A percentile compares a stretch with the other conserved stretches of the same genome.
These are phyloP conservation scores for Aspergillus sergii DNA, from an alignment of 2,329 filamentous ascomycete species.

Conservation along the genomic window DNA sequence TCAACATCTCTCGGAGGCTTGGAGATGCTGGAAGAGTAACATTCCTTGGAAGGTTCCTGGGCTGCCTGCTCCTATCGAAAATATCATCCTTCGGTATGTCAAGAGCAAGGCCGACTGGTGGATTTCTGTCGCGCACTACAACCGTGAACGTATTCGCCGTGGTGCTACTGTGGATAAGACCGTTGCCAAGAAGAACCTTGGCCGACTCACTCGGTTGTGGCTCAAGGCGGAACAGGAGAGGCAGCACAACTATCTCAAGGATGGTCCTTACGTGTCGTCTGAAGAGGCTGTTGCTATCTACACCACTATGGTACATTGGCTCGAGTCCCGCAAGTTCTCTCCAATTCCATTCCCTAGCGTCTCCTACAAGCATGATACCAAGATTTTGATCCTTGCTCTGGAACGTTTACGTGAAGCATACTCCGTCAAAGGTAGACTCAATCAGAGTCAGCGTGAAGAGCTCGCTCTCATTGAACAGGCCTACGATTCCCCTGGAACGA, in stretches of 20 bases:
- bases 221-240: slow-evolving; percentile 97
- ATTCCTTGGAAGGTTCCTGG: slow-evolving; percentile 99
- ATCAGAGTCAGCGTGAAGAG: slow-evolving; percentile 97
- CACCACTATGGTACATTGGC: slow-evolving; percentile 97
- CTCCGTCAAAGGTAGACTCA: slow-evolving; percentile 93
- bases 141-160: slow-evolving; percentile 92
- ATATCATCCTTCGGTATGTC: slow-evolving; percentile 97
- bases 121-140: slow-evolving; percentile 99
- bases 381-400: slow-evolving; percentile 93
- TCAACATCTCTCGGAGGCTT: slow-evolving; percentile 95
- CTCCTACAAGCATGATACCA: slow-evolving; percentile 99
- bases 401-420: slow-evolving; percentile 94
- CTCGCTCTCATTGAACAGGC: slow-evolving; percentile 96
- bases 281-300: slow-evolving; percentile 99
- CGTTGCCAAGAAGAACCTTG: slow-evolving; percentile 98
- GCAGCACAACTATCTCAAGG: slow-evolving; percentile 99
- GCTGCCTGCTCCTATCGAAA: slow-evolving; percentile 93
- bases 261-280: slow-evolving; percentile 95
- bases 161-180: slow-evolving; percentile 99
- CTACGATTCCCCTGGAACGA: slow-evolving; percentile 96
- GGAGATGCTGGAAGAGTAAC: slow-evolving; percentile 99
- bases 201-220: slow-evolving; percentile 91
- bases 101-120: slow-evolving; percentile 99
- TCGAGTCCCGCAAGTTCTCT: slow-evolving; percentile 97
- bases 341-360: slow-evolving; percentile 98